Conservation (phyloP, 768 basidiomycete genomes). For the Artomyces pyxidatus region DNA sequence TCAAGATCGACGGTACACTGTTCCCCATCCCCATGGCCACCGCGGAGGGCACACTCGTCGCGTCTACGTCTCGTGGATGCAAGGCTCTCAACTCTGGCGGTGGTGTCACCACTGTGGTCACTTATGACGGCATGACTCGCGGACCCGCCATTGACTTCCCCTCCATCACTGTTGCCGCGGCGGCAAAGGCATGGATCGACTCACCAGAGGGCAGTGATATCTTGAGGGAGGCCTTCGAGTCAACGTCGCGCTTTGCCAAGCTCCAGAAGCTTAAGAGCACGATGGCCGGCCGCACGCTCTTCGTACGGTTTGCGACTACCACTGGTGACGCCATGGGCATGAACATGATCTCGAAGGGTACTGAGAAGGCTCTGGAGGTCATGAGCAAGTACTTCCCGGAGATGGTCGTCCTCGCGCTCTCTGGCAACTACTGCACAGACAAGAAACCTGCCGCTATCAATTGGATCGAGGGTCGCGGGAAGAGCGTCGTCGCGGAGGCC, state of each 20-base stretch:
- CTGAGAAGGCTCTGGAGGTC: constrained; percentile 85
- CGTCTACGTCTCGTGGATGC: constrained; percentile 94
- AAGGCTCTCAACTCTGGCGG: constrained; percentile 96
- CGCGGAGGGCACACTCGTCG: constrained; percentile 97
- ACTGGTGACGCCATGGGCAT: constrained; percentile 99
- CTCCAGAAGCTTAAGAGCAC: constrained; percentile 80
- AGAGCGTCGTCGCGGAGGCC: constrained; percentile 96
- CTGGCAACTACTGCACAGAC: constrained; percentile 98
- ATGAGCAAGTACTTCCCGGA: constrained; percentile 77
- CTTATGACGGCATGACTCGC: constrained; percentile 93
- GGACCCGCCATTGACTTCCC: constrained; percentile 99
- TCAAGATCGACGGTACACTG: constrained; percentile 77
- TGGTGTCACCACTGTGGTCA: constrained; percentile 90
- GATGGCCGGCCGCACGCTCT: constrained; percentile 89
- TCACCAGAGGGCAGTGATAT: constrained; percentile 67
- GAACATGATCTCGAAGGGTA: constrained; percentile 99
- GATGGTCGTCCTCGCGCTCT: constrained; percentile 86
- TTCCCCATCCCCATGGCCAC: constrained; percentile 98
- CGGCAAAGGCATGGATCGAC: constrained; percentile 84
- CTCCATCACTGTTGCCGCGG: constrained; percentile 64
- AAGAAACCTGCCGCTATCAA: constrained; percentile 99
- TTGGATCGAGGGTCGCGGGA: constrained; percentile 98
- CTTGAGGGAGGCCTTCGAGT: constrained; percentile 84
- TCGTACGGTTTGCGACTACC: constrained; percentile 85
- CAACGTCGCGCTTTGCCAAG: constrained; percentile 88